A percentile compares a stretch with the other conserved stretches of the same genome.
Conservation (phyloP, 495 filamentous ascomycete species). For the Xylaria castorea region DNA sequence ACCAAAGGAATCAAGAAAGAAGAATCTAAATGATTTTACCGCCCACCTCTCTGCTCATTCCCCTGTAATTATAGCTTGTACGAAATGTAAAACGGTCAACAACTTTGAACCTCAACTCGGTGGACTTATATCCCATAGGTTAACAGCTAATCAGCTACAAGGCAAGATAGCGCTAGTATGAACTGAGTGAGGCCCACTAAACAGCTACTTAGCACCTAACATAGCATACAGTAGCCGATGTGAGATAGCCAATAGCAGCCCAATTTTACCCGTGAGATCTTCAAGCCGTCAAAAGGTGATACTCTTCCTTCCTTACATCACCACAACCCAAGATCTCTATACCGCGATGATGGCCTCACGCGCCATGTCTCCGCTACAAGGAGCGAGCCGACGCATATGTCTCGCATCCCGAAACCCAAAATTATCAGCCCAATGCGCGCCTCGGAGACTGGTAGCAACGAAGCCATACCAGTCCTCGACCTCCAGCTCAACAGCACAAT, state of each 20-base stretch:
- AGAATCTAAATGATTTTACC: neutral
- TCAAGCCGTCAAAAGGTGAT: neutral
- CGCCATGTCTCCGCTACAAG: constrained; percentile 19
- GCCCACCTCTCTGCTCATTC: constrained; percentile 11
- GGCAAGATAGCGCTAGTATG: too few species aligned
- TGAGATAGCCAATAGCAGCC: neutral
- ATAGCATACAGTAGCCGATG: neutral
- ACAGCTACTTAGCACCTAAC: neutral
- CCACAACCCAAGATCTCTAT: neutral
- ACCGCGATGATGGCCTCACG: constrained; percentile 16
- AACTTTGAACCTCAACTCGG: neutral
- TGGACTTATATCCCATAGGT: neutral
- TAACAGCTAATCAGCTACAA: neutral
- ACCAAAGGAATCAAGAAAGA: neutral
- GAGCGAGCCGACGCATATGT: constrained; percentile 10
- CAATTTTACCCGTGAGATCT: constrained; percentile 9
- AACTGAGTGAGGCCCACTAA: neutral
- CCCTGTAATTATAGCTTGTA: constrained; percentile 10
- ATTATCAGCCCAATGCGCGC: neutral
- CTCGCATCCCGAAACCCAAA: neutral
- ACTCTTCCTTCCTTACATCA: neutral
- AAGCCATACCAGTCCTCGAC: constrained; percentile 17
- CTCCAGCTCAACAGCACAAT: constrained; percentile 6
- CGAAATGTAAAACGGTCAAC: neutral
- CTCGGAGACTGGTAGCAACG: constrained; percentile 28